Evolutionary conservation across 805 yeast genomes (phyloP), one percentile per base, ranked within the genome.

Genomic region (Henningerozyma blattae): DNA sequence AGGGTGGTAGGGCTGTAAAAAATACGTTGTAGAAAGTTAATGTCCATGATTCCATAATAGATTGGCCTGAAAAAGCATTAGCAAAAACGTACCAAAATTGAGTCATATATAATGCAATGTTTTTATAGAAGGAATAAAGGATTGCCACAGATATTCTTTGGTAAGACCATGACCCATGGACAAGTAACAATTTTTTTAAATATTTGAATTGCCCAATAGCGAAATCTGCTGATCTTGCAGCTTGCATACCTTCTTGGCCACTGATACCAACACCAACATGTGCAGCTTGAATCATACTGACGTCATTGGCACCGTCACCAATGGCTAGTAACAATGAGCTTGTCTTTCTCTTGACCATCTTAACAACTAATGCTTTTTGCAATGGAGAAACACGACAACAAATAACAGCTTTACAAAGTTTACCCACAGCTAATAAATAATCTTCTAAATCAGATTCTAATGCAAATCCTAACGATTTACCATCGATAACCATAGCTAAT

Each of bases 231-330:
- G 94, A 79, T 56, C 99, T 72, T 0, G 98, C 96, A 9, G 98
- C 98, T 59, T 91, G 99, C 85, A 87, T 86, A 45, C 99, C 99
- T 62, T 91, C 99, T 89, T 86, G 80, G 44, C 99, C 99, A 59
- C 94, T 83, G 42, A 91, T 93, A 54, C 99, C 99, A 17, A 91
- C 95, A 42, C 99, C 99, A 34, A 91, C 95, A 57, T 91, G 97
- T 0, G 98, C 98, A 13, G 98, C 97, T 59, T 91, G 98, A 44
- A 91, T 91, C 99, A 91, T 91, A 25, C 94, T 80, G 27, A 91
- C 98, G 62, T 91, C 99, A 52, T 91, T 91, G 3, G 99, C 99
- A 51, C 99, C 99, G 59, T 91, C 99, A 29, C 99, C 99, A 51
- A 91, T 80, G 1, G 98, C 97, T 39, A 91, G 64, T 28, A 93